Base-by-base conservation (phyloP, 176 grass and related monocot genomes). In the Oryza rufipogon region DNA sequence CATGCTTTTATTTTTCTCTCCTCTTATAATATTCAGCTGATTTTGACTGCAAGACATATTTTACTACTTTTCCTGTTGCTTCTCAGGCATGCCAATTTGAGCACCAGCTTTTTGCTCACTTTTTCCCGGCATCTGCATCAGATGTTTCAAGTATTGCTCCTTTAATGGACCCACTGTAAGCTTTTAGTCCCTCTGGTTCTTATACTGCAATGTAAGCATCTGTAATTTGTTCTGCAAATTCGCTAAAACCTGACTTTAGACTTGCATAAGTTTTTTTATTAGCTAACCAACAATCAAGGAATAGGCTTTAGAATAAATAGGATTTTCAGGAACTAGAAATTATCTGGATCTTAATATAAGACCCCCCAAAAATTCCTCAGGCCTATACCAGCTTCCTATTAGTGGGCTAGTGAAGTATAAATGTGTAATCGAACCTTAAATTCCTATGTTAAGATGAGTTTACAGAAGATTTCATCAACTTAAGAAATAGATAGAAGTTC, bases 81-180 rank as follows among this genome's bases (percentile, higher is more conserved):
- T 88, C n/a, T 71, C 83, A 99, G 96, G 91, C 94, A 86, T 99
- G 93, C 79, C 93, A 99, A 86, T 86, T 96, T 92, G 96, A 99
- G 87, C 96, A 99, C 81, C 96, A 99, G 70, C 93, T 99, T 69
- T 98, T 99, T 92, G 96, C 92, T 73, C 89, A 96, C 77, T 99
- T 99, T 84, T 99, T 99, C 83, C 91, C 93, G 54, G 84, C 89
- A 87, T 96, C 96, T 74, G 89, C 93, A 78, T 81, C 88, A 64
- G 96, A 96, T 89, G 86, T 84, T 86, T 92, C 93, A 73, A 96
- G 84, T 86, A 92, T 99, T 71, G 80, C 89, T 83, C 84, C 88
- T 86, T 88, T 99, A 84, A 95, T 99, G 91, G 89, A 96, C 58
- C 96, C 96, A 46, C 77, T 99, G 96, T 99, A 92, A 94, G 93